Conservation (phyloP, 495 filamentous ascomycete species). For the Tuber brumale region DNA sequence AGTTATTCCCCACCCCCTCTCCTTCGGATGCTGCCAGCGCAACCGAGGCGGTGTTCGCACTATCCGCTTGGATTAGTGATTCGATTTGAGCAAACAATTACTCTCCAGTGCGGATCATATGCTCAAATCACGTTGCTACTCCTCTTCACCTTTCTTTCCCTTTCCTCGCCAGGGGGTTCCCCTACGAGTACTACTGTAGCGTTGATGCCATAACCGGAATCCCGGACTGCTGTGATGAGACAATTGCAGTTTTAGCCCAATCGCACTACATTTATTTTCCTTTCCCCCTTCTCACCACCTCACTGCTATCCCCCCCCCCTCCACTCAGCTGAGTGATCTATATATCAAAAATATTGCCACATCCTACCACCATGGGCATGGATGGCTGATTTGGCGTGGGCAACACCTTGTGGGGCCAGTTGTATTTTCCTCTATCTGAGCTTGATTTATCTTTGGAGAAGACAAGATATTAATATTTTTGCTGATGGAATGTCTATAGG, state of each 20-base stretch:
- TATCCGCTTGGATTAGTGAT: constrained; percentile 12
- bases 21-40: constrained; percentile 11
- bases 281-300: background rate
- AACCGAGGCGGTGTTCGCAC: constrained; percentile 24
- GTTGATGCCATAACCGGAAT: background rate
- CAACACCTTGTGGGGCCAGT: background rate
- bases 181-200: background rate
- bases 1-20: constrained; percentile 27
- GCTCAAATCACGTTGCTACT: constrained; percentile 8
- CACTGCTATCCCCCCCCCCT: background rate
- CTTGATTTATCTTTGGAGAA: background rate
- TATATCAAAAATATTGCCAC: background rate
- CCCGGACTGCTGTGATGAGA: background rate
- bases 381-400: background rate
- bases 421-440: background rate
- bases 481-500: constrained; percentile 29
- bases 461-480: constrained; percentile 3
- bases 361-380: background rate
- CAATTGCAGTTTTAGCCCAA: background rate
- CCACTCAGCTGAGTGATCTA: background rate
- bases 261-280: background rate
- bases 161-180: background rate
- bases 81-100: constrained; percentile 16
- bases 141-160: background rate
- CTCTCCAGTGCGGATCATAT: constrained; percentile 9